phyloP scores from a whole-genome alignment of 23 red algal species.

The Gracilaria gracilis region DNA sequence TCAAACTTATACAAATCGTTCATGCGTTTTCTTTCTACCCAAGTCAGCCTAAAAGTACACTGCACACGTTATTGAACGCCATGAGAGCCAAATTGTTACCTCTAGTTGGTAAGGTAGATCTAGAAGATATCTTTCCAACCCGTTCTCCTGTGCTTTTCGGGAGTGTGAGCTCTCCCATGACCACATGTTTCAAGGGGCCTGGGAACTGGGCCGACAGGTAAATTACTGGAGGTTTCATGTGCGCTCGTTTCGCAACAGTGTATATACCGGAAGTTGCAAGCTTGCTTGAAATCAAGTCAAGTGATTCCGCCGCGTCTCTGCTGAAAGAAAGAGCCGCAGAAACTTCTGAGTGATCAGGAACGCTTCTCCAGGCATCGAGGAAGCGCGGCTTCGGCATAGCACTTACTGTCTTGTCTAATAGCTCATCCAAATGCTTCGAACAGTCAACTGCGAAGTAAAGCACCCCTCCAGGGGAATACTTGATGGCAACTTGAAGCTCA shows the following conservation, averaged over 20 bases:
- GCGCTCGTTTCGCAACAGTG: slow-evolving; percentile 55
- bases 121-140: slow-evolving; percentile 49
- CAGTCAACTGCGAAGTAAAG: slow-evolving; percentile 60
- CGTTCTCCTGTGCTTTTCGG: neutral
- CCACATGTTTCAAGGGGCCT: slow-evolving; percentile 21
- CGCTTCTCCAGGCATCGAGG: slow-evolving; percentile 44
- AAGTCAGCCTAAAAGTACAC: slow-evolving; percentile 21
- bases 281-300: slow-evolving; percentile 31
- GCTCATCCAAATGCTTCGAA: slow-evolving; percentile 18
- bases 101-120: slow-evolving; percentile 17
- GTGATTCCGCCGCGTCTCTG: neutral
- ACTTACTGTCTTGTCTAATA: slow-evolving; percentile 39
- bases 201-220: slow-evolving; percentile 41
- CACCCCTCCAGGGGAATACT: slow-evolving; percentile 48
- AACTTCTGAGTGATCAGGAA: slow-evolving; percentile 51
- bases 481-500: slow-evolving; percentile 64
- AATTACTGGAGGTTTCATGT: slow-evolving; percentile 46
- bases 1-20: neutral
- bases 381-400: slow-evolving; percentile 36
- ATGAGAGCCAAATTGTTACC: slow-evolving; percentile 1
- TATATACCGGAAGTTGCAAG: slow-evolving; percentile 44
- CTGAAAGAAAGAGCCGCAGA: slow-evolving; percentile 5
- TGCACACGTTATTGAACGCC: slow-evolving; percentile 46
- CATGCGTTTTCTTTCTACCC: neutral
- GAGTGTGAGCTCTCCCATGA: slow-evolving; percentile 65